Base-by-base conservation (phyloP, 192 early-diverging fungal species). In the Coemansia javaensis region DNA sequence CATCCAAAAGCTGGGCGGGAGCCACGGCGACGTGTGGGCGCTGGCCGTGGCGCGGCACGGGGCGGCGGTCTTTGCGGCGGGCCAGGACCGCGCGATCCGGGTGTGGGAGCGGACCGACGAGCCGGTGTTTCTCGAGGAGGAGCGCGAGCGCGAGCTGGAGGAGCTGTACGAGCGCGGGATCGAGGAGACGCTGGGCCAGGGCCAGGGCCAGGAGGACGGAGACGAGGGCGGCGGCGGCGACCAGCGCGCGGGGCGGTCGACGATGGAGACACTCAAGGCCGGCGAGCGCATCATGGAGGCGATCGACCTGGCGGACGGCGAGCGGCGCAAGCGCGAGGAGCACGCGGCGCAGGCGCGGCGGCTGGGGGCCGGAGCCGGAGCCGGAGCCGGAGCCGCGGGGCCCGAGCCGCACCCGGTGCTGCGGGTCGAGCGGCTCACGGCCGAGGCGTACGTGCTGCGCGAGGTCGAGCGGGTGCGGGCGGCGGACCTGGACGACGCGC, bases 31-130 rank as follows among this genome's bases (percentile, higher is more conserved):
- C 53, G 83, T 98, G 7, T 97, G 93, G 93, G 80, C 90, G 15
- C 74, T 99, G 34, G 93, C 87, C 9, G 83, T 99, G 3, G 86
- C 83, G 11, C 92, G 87, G 50, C 84, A 89, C 49, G 97, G 97
- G 3, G 81, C 81, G 44, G 89, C 92, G 65, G 78, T 98, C 4
- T 85, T 92, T 5, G 84, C 91, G 4, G 86, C 82, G 1, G 87
- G 91, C 21, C 97, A 97, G 54, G 97, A 99, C 71, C 85, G 89
- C 21, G 91, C 92, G 23, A 85, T 99, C 55, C 84, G 95, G 47
- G 73, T 97, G 18, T 97, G 94, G 97, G 90, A 91, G 54, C 86
- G 87, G 65, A 93, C 96, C 7, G 96, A 99, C 32, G 96, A 97
- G 56, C 91, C 84, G 45, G 83, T 99, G 42, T 90, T 90, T 49